Evolutionary conservation across 345 rosid genomes (phyloP).

Genomic region (Eucalyptus marginata): DNA sequence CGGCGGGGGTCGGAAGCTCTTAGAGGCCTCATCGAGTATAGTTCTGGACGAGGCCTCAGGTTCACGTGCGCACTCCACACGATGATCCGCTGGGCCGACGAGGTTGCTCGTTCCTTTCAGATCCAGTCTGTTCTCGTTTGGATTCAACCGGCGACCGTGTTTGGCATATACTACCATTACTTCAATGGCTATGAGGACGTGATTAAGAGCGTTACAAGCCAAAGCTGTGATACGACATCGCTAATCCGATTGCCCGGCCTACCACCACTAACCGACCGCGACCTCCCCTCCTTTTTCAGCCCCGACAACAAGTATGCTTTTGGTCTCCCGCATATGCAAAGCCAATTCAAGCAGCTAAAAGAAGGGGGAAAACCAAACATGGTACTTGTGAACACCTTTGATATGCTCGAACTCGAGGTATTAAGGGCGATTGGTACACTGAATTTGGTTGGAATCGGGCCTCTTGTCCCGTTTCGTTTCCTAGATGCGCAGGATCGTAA

Average conservation of each 20-base stretch:
- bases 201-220: background rate
- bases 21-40: background rate
- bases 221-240: background rate
- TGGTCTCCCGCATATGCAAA: background rate
- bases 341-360: background rate
- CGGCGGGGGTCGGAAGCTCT: background rate
- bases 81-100: constrained; percentile 19
- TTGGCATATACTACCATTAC: constrained; percentile 45
- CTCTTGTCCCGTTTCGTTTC: background rate
- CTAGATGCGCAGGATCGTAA: background rate
- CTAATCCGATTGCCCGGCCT: constrained; percentile 24
- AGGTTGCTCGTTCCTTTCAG: constrained; percentile 29
- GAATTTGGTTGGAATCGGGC: background rate
- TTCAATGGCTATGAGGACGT: constrained; percentile 22
- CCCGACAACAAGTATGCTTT: background rate
- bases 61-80: constrained; percentile 6
- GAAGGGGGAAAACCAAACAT: background rate
- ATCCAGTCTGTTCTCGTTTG: constrained; percentile 32
- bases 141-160: constrained; percentile 55
- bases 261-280: constrained; percentile 17
- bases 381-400: background rate
- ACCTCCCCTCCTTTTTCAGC: constrained; percentile 41
- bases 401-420: background rate
- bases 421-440: background rate
- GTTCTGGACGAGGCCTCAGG: background rate